Conservation (phyloP, 2,329 filamentous ascomycete species). For the Penicillium sclerotigenum region DNA sequence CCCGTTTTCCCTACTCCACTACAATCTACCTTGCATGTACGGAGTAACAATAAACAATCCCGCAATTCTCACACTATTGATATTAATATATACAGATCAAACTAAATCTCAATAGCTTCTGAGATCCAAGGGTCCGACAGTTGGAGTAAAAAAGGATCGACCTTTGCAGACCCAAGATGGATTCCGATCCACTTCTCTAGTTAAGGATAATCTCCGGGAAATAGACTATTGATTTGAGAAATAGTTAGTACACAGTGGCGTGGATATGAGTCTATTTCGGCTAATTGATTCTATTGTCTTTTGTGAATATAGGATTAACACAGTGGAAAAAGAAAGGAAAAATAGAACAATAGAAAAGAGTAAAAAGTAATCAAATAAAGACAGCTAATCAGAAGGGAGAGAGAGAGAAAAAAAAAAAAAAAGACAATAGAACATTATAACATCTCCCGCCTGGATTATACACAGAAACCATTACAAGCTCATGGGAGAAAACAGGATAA, state of each 20-base stretch:
- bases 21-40: background rate
- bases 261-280: background rate
- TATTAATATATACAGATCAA: background rate
- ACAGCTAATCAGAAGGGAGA: background rate
- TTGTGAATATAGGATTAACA: background rate
- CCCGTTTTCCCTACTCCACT: background rate
- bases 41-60: background rate
- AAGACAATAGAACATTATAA: background rate
- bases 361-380: background rate
- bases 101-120: background rate
- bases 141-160: background rate
- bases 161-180: background rate
- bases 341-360: background rate
- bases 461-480: background rate
- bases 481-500: background rate
- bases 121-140: background rate
- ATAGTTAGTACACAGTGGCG: background rate
- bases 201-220: background rate
- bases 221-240: background rate
- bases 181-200: background rate
- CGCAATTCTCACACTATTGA: background rate
- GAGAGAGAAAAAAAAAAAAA: too few relatives aligned
- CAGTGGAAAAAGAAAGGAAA: background rate
- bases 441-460: background rate
- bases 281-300: background rate